Conservation (phyloP, 305 asterid genomes). For the Fraxinus baroniana region DNA sequence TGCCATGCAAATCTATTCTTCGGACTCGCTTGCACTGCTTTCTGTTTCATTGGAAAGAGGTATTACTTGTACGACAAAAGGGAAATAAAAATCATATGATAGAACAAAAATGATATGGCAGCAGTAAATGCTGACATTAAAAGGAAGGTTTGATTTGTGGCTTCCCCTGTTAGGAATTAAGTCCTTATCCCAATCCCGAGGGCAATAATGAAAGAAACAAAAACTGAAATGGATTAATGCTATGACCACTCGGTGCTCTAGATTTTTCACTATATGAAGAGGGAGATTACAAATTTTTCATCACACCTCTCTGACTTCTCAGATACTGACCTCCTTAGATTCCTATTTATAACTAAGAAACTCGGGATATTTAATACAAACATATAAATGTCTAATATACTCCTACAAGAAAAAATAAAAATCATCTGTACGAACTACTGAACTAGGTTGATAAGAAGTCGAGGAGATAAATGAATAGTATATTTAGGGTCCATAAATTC, state of each 20-base stretch:
- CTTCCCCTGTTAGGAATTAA: neutral
- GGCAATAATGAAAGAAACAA: neutral
- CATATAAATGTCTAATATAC: neutral
- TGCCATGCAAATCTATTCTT: slow-evolving; percentile 99
- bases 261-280: neutral
- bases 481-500: neutral
- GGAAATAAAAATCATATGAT: neutral
- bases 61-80: neutral
- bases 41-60: slow-evolving; percentile 42
- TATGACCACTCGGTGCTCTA: neutral
- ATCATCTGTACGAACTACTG: neutral
- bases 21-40: slow-evolving; percentile 93
- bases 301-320: neutral
- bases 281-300: neutral
- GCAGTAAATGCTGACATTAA: neutral
- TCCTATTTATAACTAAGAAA: too few species aligned
- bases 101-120: neutral
- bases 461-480: neutral
- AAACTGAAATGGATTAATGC: neutral
- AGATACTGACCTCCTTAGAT: neutral
- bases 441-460: neutral
- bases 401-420: neutral
- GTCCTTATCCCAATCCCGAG: neutral
- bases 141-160: neutral
- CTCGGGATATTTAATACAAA: neutral